Evolutionary conservation across 139 green algal genomes (phyloP), one percentile per base, ranked within the genome.

Genomic region (Chlorella sp.): DNA sequence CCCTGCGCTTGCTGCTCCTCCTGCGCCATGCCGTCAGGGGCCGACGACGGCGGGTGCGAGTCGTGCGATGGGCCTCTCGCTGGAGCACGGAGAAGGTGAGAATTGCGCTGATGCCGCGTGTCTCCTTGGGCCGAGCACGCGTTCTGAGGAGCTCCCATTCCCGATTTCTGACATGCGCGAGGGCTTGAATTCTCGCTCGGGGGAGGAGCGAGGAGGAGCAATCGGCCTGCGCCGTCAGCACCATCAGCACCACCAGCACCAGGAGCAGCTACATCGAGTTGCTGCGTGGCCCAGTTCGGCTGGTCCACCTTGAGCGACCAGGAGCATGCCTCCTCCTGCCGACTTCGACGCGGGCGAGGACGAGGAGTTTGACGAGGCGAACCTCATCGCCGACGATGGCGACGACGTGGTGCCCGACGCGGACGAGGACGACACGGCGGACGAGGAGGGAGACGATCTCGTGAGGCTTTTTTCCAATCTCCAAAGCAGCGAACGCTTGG

Each of bases 391-490:
- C 24, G 62, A 72, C 35, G 61, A 71, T 5, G n/a, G 67, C 26
- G 32, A 59, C 5, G 3, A 30, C 33, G 69, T 68, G 31, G 69
- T 59, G 51, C 14, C 31, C 2, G 68, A 51, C 14, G 14, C 68
- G 32, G 49, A 50, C 35, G 65, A 71, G 24, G 65, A 71, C 3
- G 67, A 72, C 27, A 72, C 67, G 1, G 69, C 51, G 10, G 35
- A 62, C 17, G 71, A 72, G 1, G 49, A 49, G 23, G 32, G 30
- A 35, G 71, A 72, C 26, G 26, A 62, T n/a, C 26, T 62, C n/a
- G 67, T 72, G 35, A 35, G 35, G 22, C 34, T 49, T 14, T 36
- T 22, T 49, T 5, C 4, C 6, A 4, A 35, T 31, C 14, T 30
- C 62, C 10, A 68, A 24, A 42, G 6, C 6, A 5, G 27, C 23